Conservation (phyloP, 208 protist genomes). For the Giardia duodenalis region DNA sequence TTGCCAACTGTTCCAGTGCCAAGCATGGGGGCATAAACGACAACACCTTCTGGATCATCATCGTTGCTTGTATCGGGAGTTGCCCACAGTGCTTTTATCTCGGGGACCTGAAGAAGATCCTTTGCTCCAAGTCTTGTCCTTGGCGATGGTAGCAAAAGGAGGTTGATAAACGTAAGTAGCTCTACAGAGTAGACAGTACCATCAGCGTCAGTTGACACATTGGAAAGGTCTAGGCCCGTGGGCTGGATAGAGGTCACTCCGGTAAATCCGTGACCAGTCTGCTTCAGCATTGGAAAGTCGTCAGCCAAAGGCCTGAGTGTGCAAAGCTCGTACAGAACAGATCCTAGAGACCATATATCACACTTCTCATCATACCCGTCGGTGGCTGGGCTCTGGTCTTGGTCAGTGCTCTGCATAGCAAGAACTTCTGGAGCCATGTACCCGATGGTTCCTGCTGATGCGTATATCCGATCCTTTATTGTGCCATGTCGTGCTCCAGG, state of each 20-base stretch:
- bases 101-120: neutral
- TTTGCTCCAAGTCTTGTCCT: neutral
- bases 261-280: neutral
- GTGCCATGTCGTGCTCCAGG: too few relatives aligned
- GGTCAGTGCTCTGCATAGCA: neutral
- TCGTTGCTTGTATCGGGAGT: neutral
- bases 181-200: neutral
- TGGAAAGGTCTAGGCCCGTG: neutral
- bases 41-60: too few relatives aligned
- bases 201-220: neutral
- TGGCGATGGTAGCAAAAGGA: neutral
- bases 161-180: neutral
- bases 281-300: neutral
- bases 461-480: too few relatives aligned
- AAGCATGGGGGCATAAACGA: too few relatives aligned
- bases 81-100: neutral
- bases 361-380: neutral
- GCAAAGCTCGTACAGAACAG: neutral
- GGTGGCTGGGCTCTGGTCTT: neutral
- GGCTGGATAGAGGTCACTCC: neutral
- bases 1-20: too few relatives aligned
- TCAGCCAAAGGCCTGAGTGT: neutral
- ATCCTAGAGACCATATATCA: neutral
- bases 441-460: neutral
- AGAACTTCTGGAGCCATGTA: neutral